A percentile compares a stretch with the other conserved stretches of the same genome.
Evolutionary conservation across 2,329 filamentous ascomycete species (phyloP).

Genomic region (Talaromyces verruculosus): DNA sequence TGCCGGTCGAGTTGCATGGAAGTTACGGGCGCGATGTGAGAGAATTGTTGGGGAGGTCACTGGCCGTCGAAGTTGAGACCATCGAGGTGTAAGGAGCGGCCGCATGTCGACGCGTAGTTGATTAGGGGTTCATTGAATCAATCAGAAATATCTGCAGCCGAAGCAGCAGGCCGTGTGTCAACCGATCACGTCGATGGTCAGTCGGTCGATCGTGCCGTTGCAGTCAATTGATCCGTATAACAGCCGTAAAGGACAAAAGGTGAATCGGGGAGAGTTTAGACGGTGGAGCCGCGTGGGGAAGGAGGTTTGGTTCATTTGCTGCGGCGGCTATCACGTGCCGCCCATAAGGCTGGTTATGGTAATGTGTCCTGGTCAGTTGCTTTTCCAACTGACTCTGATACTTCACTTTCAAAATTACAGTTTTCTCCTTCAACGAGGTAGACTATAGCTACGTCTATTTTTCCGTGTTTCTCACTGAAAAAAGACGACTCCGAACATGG

Average conservation of each 20-base stretch:
- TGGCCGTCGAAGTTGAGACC: conserved; percentile 9
- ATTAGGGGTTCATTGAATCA: background rate
- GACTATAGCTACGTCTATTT: background rate
- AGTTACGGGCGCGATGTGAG: conserved; percentile 42
- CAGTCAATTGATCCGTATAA: background rate
- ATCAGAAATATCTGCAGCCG: background rate
- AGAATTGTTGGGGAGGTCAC: conserved; percentile 7
- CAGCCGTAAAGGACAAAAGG: background rate
- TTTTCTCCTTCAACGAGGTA: background rate
- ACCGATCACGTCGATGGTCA: background rate
- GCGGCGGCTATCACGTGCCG: conserved; percentile 17
- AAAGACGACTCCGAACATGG: conserved; percentile 11
- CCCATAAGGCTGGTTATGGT: conserved; percentile 17
- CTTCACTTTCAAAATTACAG: background rate
- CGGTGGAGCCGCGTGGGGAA: conserved; percentile 12
- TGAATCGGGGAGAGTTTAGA: background rate
- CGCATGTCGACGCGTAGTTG: conserved; percentile 9
- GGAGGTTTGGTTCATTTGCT: conserved; percentile 19
- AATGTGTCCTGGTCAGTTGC: conserved; percentile 17
- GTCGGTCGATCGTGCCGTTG: background rate
- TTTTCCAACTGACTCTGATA: background rate
- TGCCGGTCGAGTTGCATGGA: conserved; percentile 51
- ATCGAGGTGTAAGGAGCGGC: conserved; percentile 10
- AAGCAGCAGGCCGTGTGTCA: background rate
- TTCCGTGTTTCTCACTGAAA: background rate